Percentiles rank a stretch among this genome's conserved stretches.
Evolutionary conservation across 2,329 filamentous ascomycete genomes (phyloP).

Genomic region (Colletotrichum sp.): DNA sequence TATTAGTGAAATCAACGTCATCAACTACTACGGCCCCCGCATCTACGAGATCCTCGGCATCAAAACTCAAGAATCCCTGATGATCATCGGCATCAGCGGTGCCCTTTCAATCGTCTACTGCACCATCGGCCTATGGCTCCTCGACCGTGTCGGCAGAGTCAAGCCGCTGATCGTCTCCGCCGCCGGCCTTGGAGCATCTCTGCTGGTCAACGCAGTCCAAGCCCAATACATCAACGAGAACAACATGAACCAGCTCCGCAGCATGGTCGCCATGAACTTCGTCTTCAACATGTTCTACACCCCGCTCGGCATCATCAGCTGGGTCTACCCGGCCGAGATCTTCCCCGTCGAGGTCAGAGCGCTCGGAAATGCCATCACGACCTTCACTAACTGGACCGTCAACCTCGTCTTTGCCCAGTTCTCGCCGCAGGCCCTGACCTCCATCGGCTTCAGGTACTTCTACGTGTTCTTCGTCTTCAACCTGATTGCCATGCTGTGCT

Average conservation of each 20-base stretch:
- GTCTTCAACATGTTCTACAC: slow-evolving; percentile 35
- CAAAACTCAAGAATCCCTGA: slow-evolving; percentile 44
- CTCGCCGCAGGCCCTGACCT: slow-evolving; percentile 45
- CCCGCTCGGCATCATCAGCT: slow-evolving; percentile 47
- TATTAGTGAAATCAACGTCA: slow-evolving; percentile 36
- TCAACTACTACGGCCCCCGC: slow-evolving; percentile 38
- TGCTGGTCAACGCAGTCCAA: slow-evolving; percentile 31
- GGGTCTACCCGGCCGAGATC: slow-evolving; percentile 43
- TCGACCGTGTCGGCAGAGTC: slow-evolving; percentile 52
- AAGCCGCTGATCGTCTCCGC: slow-evolving; percentile 50
- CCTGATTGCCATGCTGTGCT: slow-evolving; percentile 26
- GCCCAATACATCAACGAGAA: slow-evolving; percentile 27
- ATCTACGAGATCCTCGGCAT: slow-evolving; percentile 51
- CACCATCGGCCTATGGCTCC: slow-evolving; percentile 45
- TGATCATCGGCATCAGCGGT: slow-evolving; percentile 56
- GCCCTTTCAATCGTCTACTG: slow-evolving; percentile 53
- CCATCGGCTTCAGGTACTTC: slow-evolving; percentile 50
- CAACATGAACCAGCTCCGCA: slow-evolving; percentile 28
- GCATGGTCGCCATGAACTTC: slow-evolving; percentile 36
- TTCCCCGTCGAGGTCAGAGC: slow-evolving; percentile 38
- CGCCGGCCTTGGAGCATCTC: slow-evolving; percentile 25
- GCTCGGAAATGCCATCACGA: slow-evolving; percentile 31
- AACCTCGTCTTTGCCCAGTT: slow-evolving; percentile 53
- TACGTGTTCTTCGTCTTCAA: slow-evolving; percentile 32
- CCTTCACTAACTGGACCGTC: slow-evolving; percentile 32